These are phyloP conservation scores for Cicer judaicum DNA, from an alignment of 306 rosid species.

Conservation along the genomic window DNA sequence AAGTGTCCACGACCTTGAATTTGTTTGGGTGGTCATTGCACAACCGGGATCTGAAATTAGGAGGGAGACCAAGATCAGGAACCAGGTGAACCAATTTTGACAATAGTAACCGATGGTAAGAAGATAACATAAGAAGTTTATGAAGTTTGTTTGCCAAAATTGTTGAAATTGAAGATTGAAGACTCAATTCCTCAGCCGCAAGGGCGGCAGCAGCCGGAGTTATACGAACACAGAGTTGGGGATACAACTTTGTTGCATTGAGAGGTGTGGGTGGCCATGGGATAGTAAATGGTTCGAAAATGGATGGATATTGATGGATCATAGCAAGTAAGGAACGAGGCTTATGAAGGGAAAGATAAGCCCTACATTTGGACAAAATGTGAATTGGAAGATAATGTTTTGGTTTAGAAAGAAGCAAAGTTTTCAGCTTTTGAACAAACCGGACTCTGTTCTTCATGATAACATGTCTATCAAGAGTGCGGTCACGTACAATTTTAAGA, in stretches of 20 bases:
- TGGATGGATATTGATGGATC: conserved; percentile 85
- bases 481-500: conserved; percentile 73
- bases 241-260: conserved; percentile 76
- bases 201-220: conserved; percentile 83
- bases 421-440: conserved; percentile 83
- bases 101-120: conserved; percentile 68
- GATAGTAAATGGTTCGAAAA: conserved; percentile 70
- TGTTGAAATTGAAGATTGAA: conserved; percentile 59
- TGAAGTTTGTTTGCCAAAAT: conserved; percentile 82
- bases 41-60: conserved; percentile 79
- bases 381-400: conserved; percentile 78
- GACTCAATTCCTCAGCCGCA: conserved; percentile 54
- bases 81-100: conserved; percentile 90
- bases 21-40: conserved; percentile 83
- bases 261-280: conserved; percentile 73
- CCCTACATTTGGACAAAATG: conserved; percentile 76
- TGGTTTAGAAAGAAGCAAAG: conserved; percentile 85
- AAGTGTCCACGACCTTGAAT: conserved; percentile 78
- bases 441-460: conserved; percentile 69
- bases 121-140: conserved; percentile 86
- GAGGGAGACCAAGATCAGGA: conserved; percentile 88
- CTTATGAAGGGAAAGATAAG: conserved; percentile 67
- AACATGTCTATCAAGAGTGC: conserved; percentile 70
- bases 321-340: conserved; percentile 74
- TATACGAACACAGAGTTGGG: conserved; percentile 86